Evolutionary conservation across 2,329 filamentous ascomycete species (phyloP), one percentile per base, ranked within the genome.

Genomic region (Pezicula neosporulosa): DNA sequence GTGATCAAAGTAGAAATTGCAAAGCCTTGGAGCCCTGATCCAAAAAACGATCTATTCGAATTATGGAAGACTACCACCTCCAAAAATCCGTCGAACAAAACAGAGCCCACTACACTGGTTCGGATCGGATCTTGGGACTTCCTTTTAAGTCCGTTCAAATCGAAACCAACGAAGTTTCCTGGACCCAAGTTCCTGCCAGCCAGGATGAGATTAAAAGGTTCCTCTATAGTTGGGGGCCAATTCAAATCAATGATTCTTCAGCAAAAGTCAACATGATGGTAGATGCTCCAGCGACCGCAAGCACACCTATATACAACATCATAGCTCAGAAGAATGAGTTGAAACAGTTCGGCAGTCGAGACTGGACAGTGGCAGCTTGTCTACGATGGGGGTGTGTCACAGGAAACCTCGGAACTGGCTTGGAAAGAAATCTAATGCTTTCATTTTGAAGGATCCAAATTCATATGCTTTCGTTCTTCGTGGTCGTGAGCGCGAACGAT

Each of bases 141-240:
- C 47, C 49, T 6, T 27, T 52, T 4, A 46, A 46, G 13, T 28
- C 49, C 16, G 42, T 35, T 15, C 42, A 39, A 18, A 49, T 6
- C 33, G 41, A 49, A n/a, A 50, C 18, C 3, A 44, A 49, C 37
- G 15, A 44, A 4, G 7, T 48, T 3, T 27, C 16, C 13, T 3
- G 35, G 24, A 37, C 42, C 2, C 44, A 33, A 35, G 41, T 55
- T 3, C 49, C 49, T 6, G 35, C 45, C 28, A 35, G 49, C 6
- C 44, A 51, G 3, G 49, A 49, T 13, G 47, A 55, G 10, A 55
- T 52, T 42, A 52, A 48, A 37, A 24, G 16, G 1, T 52, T 44
- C 35, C 15, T 52, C 5, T 16, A 44, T 6, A 42, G 42, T 13
- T 19, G 44, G 7, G 48, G 48, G 24, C 18, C 18, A 15, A n/a